Evolutionary conservation across 768 basidiomycete genomes (phyloP), one percentile per base, ranked within the genome.

Genomic region (Pleurotus sapidus): DNA sequence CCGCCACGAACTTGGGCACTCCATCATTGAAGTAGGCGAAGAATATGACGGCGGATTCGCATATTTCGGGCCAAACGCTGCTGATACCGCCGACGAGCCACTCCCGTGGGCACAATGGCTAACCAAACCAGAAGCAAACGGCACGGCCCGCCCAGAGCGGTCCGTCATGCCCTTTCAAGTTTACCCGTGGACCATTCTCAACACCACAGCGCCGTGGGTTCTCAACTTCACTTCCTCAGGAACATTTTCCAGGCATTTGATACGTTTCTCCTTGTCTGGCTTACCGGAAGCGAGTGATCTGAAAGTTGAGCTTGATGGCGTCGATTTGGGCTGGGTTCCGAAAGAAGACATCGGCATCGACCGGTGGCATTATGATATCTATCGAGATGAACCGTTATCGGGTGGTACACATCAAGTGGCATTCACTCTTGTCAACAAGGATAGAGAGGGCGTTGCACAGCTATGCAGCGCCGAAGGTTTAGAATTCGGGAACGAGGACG

Each of bases 1-100:
- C 27, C 81, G 89, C 5, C 90, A 91, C 63, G 90, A 91, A 68
- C 81, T 91, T 1, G 90, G 90, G 0, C 90, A 93, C 70, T 89
- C 88, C 20, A 82, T 91, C 48, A 88, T 91, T 62, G 73, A 82
- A 5, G 85, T 90, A 17, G 91, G 91, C 3, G 91, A 92, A 70
- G 90, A 91, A 71, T 91, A 93, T 65, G 91, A 92, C 61, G 90
- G 89, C 11, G 90, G 88, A 3, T 83, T 70, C 59, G 85, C 76
- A 3, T 93, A 92, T 68, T 89, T 79, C 62, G 90, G 90, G 14
- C 76, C 78, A 37, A 89, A 93, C 63, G 80, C 87, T 3, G 76
- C 77, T 24, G 71, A 79, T 46, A 67, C 83, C 60, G 62, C 71
- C 30, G 67, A 69, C 8, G 55, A 72, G 24, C 68, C 75, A 30